Evolutionary conservation across 73 alveolate genomes (phyloP).

Genomic region (Effrenium voratum): DNA sequence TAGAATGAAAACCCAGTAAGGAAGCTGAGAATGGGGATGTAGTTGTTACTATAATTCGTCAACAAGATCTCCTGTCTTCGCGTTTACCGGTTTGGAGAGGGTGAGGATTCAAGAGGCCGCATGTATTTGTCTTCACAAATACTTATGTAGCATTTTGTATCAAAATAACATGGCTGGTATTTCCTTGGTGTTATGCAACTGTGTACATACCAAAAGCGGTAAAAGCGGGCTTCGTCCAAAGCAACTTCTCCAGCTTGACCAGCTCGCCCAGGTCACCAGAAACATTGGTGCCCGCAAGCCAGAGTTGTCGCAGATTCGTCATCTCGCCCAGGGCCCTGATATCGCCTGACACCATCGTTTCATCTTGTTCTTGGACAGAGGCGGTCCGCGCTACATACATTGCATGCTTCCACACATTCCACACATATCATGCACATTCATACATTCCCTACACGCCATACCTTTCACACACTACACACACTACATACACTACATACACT

Average conservation of each 20-base stretch:
- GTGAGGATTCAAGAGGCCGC: background rate
- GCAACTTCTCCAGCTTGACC: background rate
- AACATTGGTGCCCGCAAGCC: background rate
- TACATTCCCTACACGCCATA: too few relatives aligned
- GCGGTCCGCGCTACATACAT: too few relatives aligned
- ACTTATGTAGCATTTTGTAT: background rate
- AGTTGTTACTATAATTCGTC: too few relatives aligned
- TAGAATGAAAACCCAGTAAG: background rate
- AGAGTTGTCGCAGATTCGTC: background rate
- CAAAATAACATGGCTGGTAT: background rate
- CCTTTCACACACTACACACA: too few relatives aligned
- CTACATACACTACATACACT: too few relatives aligned
- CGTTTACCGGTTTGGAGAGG: background rate
- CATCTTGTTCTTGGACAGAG: too few relatives aligned
- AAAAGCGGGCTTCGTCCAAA: too few relatives aligned
- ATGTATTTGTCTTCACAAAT: conserved; percentile 39
- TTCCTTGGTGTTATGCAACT: background rate
- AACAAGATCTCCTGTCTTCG: too few relatives aligned
- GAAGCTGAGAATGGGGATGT: background rate
- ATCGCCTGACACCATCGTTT: conserved; percentile 10
- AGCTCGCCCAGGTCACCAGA: background rate
- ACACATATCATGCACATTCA: too few relatives aligned
- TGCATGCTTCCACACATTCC: too few relatives aligned
- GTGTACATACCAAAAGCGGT: too few relatives aligned
- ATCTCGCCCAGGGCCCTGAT: conserved; percentile 10